These are phyloP conservation scores for Anisogramma anomala DNA, from an alignment of 2,329 filamentous ascomycete species.

Conservation along the genomic window DNA sequence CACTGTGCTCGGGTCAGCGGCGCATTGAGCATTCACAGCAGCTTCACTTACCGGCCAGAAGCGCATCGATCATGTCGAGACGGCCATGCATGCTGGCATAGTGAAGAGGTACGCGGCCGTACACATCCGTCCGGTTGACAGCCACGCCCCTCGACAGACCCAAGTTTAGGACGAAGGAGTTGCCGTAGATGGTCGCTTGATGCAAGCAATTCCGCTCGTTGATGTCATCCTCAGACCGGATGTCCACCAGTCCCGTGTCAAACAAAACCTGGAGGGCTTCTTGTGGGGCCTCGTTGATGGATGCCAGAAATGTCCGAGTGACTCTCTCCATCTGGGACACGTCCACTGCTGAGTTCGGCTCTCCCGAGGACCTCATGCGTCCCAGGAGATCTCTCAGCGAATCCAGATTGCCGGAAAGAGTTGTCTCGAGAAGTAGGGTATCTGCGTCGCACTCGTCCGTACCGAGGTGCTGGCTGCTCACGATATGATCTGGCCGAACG, in stretches of 20 bases:
- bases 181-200: conserved; percentile 91
- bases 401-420: conserved; percentile 68
- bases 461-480: conserved; percentile 54
- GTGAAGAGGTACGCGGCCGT: conserved; percentile 84
- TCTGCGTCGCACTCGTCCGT: conserved; percentile 87
- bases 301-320: conserved; percentile 80
- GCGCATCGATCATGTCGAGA: conserved; percentile 65
- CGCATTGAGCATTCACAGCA: too few relatives aligned
- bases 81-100: conserved; percentile 94
- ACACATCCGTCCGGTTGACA: conserved; percentile 75
- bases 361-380: conserved; percentile 47
- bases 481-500: conserved; percentile 42
- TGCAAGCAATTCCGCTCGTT: conserved; percentile 95
- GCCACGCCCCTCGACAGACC: conserved; percentile 68
- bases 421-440: conserved; percentile 75
- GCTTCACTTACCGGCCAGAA: conserved; percentile 56
- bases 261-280: conserved; percentile 66
- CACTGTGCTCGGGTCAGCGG: conserved; percentile 1
- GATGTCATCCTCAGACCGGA: conserved; percentile 93
- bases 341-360: conserved; percentile 31
- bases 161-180: conserved; percentile 62
- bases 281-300: conserved; percentile 73
- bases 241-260: conserved; percentile 70
- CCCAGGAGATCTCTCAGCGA: conserved; percentile 70
- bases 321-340: conserved; percentile 58